These are phyloP conservation scores for Magnusiomyces magnusii DNA, from an alignment of 1,139 yeast species.

Conservation along the genomic window DNA sequence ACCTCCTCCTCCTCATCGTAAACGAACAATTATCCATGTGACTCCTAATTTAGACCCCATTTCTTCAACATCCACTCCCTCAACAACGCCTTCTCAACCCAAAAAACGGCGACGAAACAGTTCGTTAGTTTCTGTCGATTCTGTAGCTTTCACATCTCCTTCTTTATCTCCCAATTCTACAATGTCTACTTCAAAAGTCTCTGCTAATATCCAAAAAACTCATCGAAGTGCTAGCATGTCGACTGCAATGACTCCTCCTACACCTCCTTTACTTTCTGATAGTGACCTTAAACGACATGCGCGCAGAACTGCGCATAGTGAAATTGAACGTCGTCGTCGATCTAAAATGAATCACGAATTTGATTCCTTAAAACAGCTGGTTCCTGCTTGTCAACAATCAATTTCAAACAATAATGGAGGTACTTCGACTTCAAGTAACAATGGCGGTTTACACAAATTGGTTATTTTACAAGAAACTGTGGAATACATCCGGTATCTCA, in stretches of 20 bases:
- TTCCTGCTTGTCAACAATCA: conserved; percentile 63
- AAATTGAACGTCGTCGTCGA: conserved; percentile 72
- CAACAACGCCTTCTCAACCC: neutral
- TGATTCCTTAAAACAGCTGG: conserved; percentile 66
- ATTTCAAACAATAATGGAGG: conserved; percentile 23
- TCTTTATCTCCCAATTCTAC: neutral
- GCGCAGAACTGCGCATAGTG: conserved; percentile 58
- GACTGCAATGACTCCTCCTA: conserved; percentile 1
- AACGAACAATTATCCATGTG: conserved; percentile 14
- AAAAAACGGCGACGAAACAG: conserved; percentile 4
- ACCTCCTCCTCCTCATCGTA: conserved; percentile 13
- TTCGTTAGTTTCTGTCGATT: neutral
- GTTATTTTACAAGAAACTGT: conserved; percentile 76
- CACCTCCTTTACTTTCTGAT: conserved; percentile 28
- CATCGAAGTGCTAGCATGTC: neutral
- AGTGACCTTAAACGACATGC: conserved; percentile 43
- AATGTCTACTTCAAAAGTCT: neutral
- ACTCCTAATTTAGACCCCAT: conserved; percentile 4
- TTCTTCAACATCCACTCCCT: neutral
- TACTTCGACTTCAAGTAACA: conserved; percentile 11
- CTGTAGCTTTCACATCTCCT: conserved; percentile 1
- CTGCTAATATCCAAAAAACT: neutral
- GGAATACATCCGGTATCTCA: conserved; percentile 66
- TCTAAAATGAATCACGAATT: conserved; percentile 75
- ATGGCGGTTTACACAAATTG: conserved; percentile 68